Evolutionary conservation across 2,329 filamentous ascomycete species (phyloP).

Genomic region (Fusarium xylarioides): DNA sequence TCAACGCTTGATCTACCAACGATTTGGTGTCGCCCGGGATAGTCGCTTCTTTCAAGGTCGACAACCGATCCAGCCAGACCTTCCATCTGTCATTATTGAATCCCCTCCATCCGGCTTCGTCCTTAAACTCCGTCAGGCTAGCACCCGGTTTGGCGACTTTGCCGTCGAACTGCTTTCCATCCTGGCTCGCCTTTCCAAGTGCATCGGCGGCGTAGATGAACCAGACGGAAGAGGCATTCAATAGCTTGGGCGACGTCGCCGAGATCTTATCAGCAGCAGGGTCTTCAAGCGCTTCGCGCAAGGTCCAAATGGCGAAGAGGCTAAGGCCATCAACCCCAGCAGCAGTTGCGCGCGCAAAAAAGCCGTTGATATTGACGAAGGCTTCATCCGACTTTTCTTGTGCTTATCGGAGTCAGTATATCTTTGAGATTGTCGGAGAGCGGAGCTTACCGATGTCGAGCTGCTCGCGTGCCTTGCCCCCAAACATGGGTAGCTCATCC

Average conservation of each 20-base stretch:
- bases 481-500: slow-evolving; percentile 33
- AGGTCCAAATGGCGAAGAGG: slow-evolving; percentile 30
- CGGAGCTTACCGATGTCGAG: slow-evolving; percentile 23
- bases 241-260: not conserved
- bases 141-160: slow-evolving; percentile 25
- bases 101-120: slow-evolving; percentile 20
- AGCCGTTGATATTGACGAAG: slow-evolving; percentile 24
- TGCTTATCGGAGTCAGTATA: not conserved
- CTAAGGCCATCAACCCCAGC: slow-evolving; percentile 20
- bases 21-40: not conserved
- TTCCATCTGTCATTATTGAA: slow-evolving; percentile 29
- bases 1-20: not conserved
- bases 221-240: slow-evolving; percentile 23
- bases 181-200: not conserved
- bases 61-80: slow-evolving; percentile 2
- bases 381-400: slow-evolving; percentile 14
- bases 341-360: slow-evolving; percentile 26
- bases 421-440: accelerated
- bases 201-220: slow-evolving; percentile 13
- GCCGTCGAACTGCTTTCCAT: slow-evolving; percentile 32
- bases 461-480: slow-evolving; percentile 17
- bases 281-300: slow-evolving; percentile 31
- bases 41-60: not conserved
- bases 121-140: not conserved
- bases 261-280: slow-evolving; percentile 15